Evolutionary conservation across 1,284 basidiomycete species (phyloP), one percentile per base, ranked within the genome.

Genomic region (Nidula niveotomentosa): DNA sequence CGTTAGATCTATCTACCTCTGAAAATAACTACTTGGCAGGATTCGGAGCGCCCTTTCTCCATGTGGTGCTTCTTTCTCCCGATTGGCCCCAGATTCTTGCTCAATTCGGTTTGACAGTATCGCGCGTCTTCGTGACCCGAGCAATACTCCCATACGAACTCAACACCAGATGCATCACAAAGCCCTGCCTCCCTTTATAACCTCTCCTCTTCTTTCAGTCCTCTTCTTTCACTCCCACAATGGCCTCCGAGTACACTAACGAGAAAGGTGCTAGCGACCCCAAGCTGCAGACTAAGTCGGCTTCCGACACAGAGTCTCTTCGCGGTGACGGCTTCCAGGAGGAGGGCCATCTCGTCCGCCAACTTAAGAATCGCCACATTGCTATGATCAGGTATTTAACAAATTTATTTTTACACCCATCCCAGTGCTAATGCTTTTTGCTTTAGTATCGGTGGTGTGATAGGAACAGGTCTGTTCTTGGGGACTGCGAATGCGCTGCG

Each of bases 391-490:
- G 84, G 84, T 83, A 56, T 37, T 68, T 46, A 36, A 18, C 45
- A 48, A 5, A 23, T 35, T 33, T 15, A 43, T 44, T 35, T 35
- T 34, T 17, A 13, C 43, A 13, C 6, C 50, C 12, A 54, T 47
- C 18, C 10, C 17, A 15, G 17, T 17, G 3, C 39, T 52, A 34
- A 53, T 54, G 39, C n/a, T 53, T 53, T 51, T 45, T 49, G 46
- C 17, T 56, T 8, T 46, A 78, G 76, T 74, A 86, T 85, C 50
- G 83, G 83, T 52, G 87, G 89, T 72, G 90, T 91, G 56, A 91
- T 91, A 60, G 90, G 89, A 54, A 91, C 88, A 53, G 77, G 84
- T 71, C 69, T 76, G 53, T 78, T 86, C 69, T 69, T 90, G 58
- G 87, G 88, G 51, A 89, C 86, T 8, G 86, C 81, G 2, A 77